A percentile compares a stretch with the other conserved stretches of the same genome.
phyloP scores from a whole-genome alignment of 2,329 filamentous ascomycete species.

The Cercospora janseana region DNA sequence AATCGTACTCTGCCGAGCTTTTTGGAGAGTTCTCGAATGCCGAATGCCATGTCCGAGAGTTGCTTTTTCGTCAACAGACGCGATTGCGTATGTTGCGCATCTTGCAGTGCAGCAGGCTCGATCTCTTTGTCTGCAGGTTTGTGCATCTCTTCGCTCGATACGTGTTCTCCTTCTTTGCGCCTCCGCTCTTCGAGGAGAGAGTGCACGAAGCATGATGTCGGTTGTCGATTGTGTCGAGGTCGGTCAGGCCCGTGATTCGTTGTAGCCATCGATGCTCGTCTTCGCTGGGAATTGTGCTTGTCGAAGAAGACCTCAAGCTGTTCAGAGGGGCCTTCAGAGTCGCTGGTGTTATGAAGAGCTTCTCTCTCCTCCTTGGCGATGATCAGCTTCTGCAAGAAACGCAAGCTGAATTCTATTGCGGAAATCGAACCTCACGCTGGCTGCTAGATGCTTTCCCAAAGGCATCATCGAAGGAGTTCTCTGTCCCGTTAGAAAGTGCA shows the following conservation, averaged over 20 bases:
- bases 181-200: slow-evolving; percentile 52
- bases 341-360: slow-evolving; percentile 25
- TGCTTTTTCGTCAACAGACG: slow-evolving; percentile 93
- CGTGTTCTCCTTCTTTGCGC: slow-evolving; percentile 35
- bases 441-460: slow-evolving; percentile 12
- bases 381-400: slow-evolving; percentile 15
- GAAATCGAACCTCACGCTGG: slow-evolving; percentile 14
- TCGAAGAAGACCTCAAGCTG: slow-evolving; percentile 57
- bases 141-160: background rate
- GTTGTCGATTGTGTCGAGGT: slow-evolving; percentile 38
- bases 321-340: slow-evolving; percentile 34
- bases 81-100: slow-evolving; percentile 51
- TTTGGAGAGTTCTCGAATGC: slow-evolving; percentile 85
- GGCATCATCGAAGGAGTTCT: slow-evolving; percentile 6
- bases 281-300: slow-evolving; percentile 52
- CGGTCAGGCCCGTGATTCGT: slow-evolving; percentile 30
- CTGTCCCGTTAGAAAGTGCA: background rate
- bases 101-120: slow-evolving; percentile 30
- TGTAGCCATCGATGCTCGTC: slow-evolving; percentile 56
- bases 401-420: background rate
- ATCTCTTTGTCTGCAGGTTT: slow-evolving; percentile 46
- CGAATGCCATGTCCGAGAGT: slow-evolving; percentile 94
- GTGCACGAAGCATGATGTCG: slow-evolving; percentile 62
- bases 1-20: slow-evolving; percentile 79
- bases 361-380: slow-evolving; percentile 15